Evolutionary conservation across 805 yeast species (phyloP).

Genomic region (Yamadazyma philogaea): DNA sequence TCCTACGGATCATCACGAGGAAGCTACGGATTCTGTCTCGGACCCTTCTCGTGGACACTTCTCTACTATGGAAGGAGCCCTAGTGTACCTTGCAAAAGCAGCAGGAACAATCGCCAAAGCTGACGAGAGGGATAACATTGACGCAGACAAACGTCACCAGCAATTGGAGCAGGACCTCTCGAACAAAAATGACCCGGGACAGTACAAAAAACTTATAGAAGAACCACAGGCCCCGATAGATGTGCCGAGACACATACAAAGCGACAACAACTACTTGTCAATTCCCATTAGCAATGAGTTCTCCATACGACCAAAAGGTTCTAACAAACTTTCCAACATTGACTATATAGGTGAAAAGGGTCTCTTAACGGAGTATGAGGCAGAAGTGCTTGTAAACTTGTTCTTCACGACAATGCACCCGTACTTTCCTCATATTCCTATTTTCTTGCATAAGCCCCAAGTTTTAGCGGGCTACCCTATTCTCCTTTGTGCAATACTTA

Average conservation of each 20-base stretch:
- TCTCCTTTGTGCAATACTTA: constrained; percentile 72
- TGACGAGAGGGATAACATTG: constrained; percentile 60
- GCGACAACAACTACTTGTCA: constrained; percentile 15
- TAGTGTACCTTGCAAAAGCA: constrained; percentile 71
- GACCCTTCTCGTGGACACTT: constrained; percentile 22
- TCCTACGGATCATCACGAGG: background rate
- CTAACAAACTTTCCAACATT: constrained; percentile 50
- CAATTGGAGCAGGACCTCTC: constrained; percentile 35
- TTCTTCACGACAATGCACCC: constrained; percentile 84
- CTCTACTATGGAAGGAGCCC: constrained; percentile 54
- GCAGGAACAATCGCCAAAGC: constrained; percentile 75
- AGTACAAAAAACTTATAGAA: constrained; percentile 8
- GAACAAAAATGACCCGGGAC: background rate
- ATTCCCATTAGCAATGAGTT: constrained; percentile 17
- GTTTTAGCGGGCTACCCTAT: constrained; percentile 77
- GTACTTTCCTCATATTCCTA: constrained; percentile 83
- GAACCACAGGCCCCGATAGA: background rate
- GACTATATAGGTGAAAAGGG: constrained; percentile 57
- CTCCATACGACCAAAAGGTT: constrained; percentile 47
- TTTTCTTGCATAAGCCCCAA: constrained; percentile 62
- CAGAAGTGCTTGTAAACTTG: constrained; percentile 51
- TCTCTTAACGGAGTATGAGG: constrained; percentile 61
- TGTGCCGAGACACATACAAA: constrained; percentile 17
- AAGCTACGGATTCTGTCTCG: background rate
- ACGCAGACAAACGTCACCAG: constrained; percentile 48